Evolutionary conservation across 148 eudicot species (phyloP).

Genomic region (Arbutus unedo): DNA sequence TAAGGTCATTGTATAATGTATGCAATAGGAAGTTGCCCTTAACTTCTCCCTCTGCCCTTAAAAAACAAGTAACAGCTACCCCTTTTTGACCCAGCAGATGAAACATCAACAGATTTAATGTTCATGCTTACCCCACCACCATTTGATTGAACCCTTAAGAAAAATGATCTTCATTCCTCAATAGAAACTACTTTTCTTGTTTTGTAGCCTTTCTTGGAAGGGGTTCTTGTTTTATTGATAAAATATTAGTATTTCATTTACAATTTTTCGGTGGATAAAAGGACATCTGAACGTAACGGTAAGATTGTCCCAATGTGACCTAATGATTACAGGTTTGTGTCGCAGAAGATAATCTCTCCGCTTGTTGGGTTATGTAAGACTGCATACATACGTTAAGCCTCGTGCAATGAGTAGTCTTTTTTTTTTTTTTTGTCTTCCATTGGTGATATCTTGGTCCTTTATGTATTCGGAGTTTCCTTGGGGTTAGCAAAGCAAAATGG

Average conservation of each 20-base stretch:
- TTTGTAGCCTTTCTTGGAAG: neutral
- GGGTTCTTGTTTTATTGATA: neutral
- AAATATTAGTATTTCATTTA: neutral
- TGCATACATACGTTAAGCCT: no score
- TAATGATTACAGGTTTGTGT: no score
- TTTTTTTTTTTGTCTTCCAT: no score
- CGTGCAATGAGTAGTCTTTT: no score
- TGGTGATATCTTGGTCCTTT: no score
- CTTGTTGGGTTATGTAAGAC: no score
- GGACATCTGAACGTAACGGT: no score
- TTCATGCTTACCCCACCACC: neutral
- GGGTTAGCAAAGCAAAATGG: no score
- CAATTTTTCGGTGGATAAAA: no score
- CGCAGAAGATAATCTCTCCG: no score
- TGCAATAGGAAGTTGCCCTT: neutral
- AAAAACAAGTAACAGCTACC: neutral
- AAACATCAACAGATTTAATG: neutral
- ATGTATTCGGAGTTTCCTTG: no score
- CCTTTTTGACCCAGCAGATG: neutral
- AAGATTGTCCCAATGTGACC: no score
- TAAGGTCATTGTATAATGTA: neutral
- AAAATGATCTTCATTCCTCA: neutral
- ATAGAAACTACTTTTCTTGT: neutral
- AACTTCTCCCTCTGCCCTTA: neutral
- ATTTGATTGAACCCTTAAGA: neutral